Evolutionary conservation across 176 grass and related monocot genomes (phyloP), one percentile per base, ranked within the genome.

Genomic region (Lolium multiflorum): DNA sequence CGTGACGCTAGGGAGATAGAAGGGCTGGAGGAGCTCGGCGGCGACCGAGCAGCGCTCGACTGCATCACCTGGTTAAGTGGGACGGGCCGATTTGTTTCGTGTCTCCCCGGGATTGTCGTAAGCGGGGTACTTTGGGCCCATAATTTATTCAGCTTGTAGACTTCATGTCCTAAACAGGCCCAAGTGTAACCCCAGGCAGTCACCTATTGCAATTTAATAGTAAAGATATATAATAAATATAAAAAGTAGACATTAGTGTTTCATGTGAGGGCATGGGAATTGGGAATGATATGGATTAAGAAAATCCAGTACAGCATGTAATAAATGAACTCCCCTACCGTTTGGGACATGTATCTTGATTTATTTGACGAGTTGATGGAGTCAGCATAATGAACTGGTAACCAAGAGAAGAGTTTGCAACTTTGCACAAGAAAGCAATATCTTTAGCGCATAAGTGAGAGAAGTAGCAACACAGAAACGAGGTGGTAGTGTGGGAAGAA

Each of bases 311-410:
- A 51, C 71, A 51, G 13, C 71, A 28, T 74, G 14, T 18, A 75
- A 52, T 50, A 75, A 75, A 75, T 31, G 13, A 75, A 75, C 48
- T 76, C 48, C 24, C 47, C n/a, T n/a, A n/a, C n/a, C 31, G 73
- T 54, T 15, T 31, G 48, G 48, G 31, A 51, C 48, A 76, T 76
- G 48, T 76, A 54, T 76, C 24, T 76, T 1, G 14, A 76, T 1
- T n/a, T n/a, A n/a, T n/a, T n/a, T 76, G 14, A 18, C 16, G 24
- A 16, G 48, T 76, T 35, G 8, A 54, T 26, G 15, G 54, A 76
- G 24, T 35, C 15, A 2, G 54, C 14, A 31, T 5, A 28, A 76
- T 76, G 24, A 54, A 76, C 49, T 54, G 48, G 3, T 48, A 54
- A 54, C 73, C 14, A 54, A 76, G 73, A 54, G 54, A 7, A 76